Evolutionary conservation across 2,329 filamentous ascomycete species (phyloP).

Genomic region (Aspergillus chevalieri): DNA sequence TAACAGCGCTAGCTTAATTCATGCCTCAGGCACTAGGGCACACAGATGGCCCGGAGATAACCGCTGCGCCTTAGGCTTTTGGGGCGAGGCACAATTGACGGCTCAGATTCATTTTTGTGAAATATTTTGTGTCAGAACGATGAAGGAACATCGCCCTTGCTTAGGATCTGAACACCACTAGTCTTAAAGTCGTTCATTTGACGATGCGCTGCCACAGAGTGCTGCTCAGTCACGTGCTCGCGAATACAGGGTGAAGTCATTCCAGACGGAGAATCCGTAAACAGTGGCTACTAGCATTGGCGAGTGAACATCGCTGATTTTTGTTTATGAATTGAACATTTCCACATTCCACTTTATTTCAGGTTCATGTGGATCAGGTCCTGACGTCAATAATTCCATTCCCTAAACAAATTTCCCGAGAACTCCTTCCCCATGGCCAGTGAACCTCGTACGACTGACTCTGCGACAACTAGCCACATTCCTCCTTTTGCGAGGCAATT

Average conservation of each 20-base stretch:
- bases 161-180: no score
- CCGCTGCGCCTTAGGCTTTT: not conserved
- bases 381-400: not conserved
- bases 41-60: not conserved
- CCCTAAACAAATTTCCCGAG: not conserved
- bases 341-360: not conserved
- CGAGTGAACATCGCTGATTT: no score
- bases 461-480: slow-evolving; percentile 19
- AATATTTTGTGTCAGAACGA: no score
- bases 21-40: not conserved
- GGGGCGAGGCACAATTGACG: not conserved
- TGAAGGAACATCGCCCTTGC: no score
- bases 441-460: slow-evolving; percentile 7
- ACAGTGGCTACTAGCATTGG: no score
- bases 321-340: no score
- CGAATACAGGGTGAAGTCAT: no score
- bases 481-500: slow-evolving; percentile 30
- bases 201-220: no score
- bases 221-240: no score
- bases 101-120: not conserved
- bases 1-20: not conserved
- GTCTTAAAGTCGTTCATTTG: no score
- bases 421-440: slow-evolving; percentile 16
- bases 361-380: not conserved
- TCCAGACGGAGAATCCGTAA: no score